Percentiles rank a stretch among this genome's conserved stretches.
Conservation (phyloP, 306 rosid genomes). For the Albizia julibrissin region DNA sequence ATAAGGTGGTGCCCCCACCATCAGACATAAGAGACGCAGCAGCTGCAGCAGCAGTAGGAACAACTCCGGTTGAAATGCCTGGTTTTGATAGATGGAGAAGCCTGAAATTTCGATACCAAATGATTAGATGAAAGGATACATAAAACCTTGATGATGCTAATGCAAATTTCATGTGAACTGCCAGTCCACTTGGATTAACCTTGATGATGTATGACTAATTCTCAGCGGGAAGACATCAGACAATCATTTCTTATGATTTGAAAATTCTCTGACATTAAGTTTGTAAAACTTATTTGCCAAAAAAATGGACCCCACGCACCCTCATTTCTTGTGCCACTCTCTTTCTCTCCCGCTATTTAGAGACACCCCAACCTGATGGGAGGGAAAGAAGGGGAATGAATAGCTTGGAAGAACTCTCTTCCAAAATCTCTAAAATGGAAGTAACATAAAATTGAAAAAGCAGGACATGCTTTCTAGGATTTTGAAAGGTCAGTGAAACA, state of each 20-base stretch:
- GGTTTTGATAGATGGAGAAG: constrained; percentile 94
- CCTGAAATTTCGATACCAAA: constrained; percentile 57
- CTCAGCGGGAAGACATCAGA: background rate
- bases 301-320: background rate
- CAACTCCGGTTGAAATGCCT: constrained; percentile 89
- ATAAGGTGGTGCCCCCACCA: constrained; percentile 78
- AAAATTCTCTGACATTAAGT: background rate
- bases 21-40: constrained; percentile 96
- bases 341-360: background rate
- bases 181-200: too few relatives aligned
- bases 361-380: background rate
- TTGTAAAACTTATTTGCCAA: background rate
- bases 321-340: background rate
- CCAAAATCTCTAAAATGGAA: background rate
- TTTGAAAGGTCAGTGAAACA: background rate
- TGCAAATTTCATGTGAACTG: background rate
- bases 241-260: background rate
- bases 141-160: constrained; percentile 13
- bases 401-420: background rate
- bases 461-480: background rate
- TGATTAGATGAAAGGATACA: constrained; percentile 9
- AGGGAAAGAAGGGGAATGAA: background rate
- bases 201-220: background rate
- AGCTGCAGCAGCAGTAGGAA: constrained; percentile 95
- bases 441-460: background rate